Evolutionary conservation across 768 basidiomycete species (phyloP).

Genomic region (Daedaleopsis nitida): DNA sequence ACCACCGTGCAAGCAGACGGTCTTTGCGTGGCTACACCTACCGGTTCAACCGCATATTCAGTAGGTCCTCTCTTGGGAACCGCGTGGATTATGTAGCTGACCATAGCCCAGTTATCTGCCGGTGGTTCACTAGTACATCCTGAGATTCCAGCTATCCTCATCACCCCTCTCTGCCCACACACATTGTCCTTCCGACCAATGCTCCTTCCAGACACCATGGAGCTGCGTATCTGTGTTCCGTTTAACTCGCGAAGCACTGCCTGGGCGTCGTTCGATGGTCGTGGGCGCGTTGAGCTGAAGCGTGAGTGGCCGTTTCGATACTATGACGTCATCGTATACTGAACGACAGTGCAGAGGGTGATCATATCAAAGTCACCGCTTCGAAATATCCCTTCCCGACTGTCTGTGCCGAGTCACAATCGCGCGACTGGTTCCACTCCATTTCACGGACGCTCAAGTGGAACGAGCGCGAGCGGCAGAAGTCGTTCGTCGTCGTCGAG

Average conservation of each 20-base stretch:
- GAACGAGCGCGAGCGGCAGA: constrained; percentile 99
- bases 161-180: constrained; percentile 98
- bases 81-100: constrained; percentile 12
- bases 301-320: constrained; percentile 54
- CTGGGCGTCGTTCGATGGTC: constrained; percentile 98
- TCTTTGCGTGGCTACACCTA: constrained; percentile 91
- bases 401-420: constrained; percentile 96
- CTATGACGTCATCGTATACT: not conserved
- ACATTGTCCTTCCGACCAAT: constrained; percentile 98
- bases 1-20: constrained; percentile 99
- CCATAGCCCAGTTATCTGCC: constrained; percentile 71
- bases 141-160: constrained; percentile 93
- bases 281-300: constrained; percentile 93
- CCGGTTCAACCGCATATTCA: constrained; percentile 98
- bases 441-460: constrained; percentile 97
- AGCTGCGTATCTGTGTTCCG: constrained; percentile 96
- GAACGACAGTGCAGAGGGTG: constrained; percentile 72
- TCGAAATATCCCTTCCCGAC: constrained; percentile 98
- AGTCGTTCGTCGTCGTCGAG: constrained; percentile 98
- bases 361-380: constrained; percentile 97
- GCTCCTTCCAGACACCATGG: constrained; percentile 98
- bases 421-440: constrained; percentile 97
- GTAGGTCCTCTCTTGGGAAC: constrained; percentile 46
- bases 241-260: constrained; percentile 98
- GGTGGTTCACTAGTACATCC: constrained; percentile 98